Evolutionary conservation across 75 land plant species (phyloP).

Genomic region (Pinus albicaulis): DNA sequence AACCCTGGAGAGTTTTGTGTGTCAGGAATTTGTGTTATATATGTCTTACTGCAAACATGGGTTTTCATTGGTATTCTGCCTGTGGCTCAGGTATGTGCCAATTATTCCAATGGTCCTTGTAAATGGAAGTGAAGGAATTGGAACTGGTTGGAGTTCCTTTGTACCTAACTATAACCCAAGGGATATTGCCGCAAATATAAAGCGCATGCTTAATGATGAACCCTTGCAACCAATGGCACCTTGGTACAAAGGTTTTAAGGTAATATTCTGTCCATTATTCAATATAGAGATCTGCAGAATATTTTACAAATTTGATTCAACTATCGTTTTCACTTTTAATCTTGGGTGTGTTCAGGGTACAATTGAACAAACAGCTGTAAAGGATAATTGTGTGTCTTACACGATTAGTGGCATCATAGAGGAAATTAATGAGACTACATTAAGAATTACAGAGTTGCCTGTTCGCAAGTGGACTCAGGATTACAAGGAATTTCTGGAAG

Average conservation of each 20-base stretch:
- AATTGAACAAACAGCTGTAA: slow-evolving; percentile 78
- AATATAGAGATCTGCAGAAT: background rate
- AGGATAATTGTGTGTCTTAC: slow-evolving; percentile 68
- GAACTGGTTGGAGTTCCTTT: slow-evolving; percentile 98
- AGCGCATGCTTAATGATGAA: slow-evolving; percentile 62
- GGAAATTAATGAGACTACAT: slow-evolving; percentile 68
- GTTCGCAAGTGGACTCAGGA: slow-evolving; percentile 92
- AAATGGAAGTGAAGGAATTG: slow-evolving; percentile 99
- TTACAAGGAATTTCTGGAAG: slow-evolving; percentile 86
- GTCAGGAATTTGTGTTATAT: no score
- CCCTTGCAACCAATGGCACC: slow-evolving; percentile 88
- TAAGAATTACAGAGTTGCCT: slow-evolving; percentile 85
- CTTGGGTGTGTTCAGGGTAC: slow-evolving; percentile 41
- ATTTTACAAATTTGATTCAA: background rate
- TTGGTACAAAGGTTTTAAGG: slow-evolving; percentile 97
- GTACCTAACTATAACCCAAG: slow-evolving; percentile 96
- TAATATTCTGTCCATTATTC: slow-evolving; percentile 6
- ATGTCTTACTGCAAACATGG: background rate
- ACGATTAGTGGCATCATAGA: slow-evolving; percentile 81
- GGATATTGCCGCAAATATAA: slow-evolving; percentile 85
- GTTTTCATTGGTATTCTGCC: background rate
- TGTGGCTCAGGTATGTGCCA: slow-evolving; percentile 76
- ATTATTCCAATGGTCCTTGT: slow-evolving; percentile 89
- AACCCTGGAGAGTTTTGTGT: background rate
- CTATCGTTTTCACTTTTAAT: background rate